A percentile compares a stretch with the other conserved stretches of the same genome.
Evolutionary conservation across 176 grass and related monocot genomes (phyloP).

Genomic region (Musa schizocarpa): DNA sequence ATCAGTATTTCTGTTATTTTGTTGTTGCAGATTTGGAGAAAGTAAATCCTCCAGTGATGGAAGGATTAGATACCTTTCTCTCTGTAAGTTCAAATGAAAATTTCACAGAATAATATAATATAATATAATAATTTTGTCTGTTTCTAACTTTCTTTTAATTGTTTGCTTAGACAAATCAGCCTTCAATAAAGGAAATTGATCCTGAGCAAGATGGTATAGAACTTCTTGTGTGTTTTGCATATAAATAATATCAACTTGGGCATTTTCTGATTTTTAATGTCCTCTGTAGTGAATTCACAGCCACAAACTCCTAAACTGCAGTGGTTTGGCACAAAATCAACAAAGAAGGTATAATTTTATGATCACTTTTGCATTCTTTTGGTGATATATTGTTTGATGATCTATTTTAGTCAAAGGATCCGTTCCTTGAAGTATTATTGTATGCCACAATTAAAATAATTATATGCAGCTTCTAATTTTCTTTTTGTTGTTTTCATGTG

Average conservation of each 20-base stretch:
- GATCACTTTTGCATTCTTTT: background rate
- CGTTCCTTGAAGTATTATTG: background rate
- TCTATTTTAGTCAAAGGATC: background rate
- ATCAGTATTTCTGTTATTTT: background rate
- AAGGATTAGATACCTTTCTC: constrained; percentile 64
- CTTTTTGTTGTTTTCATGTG: background rate
- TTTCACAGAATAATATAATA: background rate
- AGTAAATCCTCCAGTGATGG: constrained; percentile 74
- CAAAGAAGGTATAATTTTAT: constrained; percentile 63
- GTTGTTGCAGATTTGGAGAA: constrained; percentile 53
- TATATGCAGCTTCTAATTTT: too few relatives aligned
- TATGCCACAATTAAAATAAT: background rate
- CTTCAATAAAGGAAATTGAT: constrained; percentile 54
- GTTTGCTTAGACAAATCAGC: constrained; percentile 66
- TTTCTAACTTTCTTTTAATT: constrained; percentile 14
- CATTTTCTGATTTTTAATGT: background rate
- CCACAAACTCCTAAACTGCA: constrained; percentile 38
- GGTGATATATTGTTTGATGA: background rate
- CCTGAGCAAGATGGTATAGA: constrained; percentile 56
- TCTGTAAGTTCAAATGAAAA: constrained; percentile 37
- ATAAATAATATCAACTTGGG: background rate
- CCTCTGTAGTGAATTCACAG: constrained; percentile 40
- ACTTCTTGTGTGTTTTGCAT: constrained; percentile 9
- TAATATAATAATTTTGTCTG: background rate
- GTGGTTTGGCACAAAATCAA: constrained; percentile 85